Conservation (phyloP, 1,139 yeast genomes). For the Yamadazyma membranifaciens region DNA sequence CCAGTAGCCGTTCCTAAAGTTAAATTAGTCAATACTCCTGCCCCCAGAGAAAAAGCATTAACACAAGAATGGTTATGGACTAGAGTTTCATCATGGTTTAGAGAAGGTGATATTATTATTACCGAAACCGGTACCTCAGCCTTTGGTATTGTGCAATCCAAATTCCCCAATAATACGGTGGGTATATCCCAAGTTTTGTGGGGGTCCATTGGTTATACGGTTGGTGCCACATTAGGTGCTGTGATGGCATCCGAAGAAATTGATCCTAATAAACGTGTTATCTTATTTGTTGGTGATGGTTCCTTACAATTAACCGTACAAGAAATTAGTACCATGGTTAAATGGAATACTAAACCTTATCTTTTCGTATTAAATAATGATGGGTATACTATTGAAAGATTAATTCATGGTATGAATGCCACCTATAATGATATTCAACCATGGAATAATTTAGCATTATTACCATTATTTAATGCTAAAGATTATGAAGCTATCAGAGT, state of each 20-base stretch:
- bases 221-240: constrained; percentile 85
- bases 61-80: constrained; percentile 85
- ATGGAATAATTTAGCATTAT: constrained; percentile 72
- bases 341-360: constrained; percentile 79
- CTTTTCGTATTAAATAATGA: constrained; percentile 79
- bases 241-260: constrained; percentile 79
- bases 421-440: constrained; percentile 77
- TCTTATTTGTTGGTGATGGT: constrained; percentile 87
- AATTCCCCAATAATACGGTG: constrained; percentile 68
- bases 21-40: constrained; percentile 33
- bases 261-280: constrained; percentile 67
- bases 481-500: constrained; percentile 56
- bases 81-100: constrained; percentile 68
- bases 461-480: constrained; percentile 72
- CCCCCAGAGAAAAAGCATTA: constrained; percentile 30
- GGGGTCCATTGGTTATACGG: constrained; percentile 90
- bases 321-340: constrained; percentile 80
- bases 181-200: constrained; percentile 89
- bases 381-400: constrained; percentile 87
- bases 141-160: constrained; percentile 77
- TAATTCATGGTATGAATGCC: constrained; percentile 80
- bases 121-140: constrained; percentile 92
- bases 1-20: constrained; percentile 49
- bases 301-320: constrained; percentile 86
- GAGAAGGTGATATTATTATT: constrained; percentile 76